A percentile compares a stretch with the other conserved stretches of the same genome.
These are phyloP conservation scores for Wickerhamomyces strasburgensis DNA, from an alignment of 805 yeast species.

Conservation along the genomic window DNA sequence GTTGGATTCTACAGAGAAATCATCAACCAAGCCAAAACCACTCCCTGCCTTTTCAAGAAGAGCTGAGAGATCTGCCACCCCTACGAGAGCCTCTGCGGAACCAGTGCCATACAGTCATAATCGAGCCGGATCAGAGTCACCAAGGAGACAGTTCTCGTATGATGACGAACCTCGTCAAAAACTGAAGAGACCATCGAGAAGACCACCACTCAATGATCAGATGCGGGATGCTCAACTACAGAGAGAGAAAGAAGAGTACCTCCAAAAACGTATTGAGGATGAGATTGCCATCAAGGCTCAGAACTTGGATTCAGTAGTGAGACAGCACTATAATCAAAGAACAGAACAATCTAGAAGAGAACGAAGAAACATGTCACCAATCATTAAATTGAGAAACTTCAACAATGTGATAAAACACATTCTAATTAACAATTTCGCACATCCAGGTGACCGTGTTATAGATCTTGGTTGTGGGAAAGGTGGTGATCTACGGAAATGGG, in stretches of 20 bases:
- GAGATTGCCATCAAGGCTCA: conserved; percentile 30
- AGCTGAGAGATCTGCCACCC: conserved; percentile 1
- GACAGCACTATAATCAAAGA: conserved; percentile 81
- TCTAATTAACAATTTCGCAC: conserved; percentile 65
- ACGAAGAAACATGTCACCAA: conserved; percentile 71
- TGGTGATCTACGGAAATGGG: conserved; percentile 92
- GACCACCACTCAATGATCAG: conserved; percentile 9
- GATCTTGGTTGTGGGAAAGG: conserved; percentile 98
- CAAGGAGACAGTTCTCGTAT: neutral
- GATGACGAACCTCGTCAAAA: conserved; percentile 9
- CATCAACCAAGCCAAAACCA: conserved; percentile 1
- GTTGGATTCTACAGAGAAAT: conserved; percentile 1
- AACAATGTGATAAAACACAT: conserved; percentile 90
- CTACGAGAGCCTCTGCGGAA: too few species aligned
- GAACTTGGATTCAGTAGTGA: conserved; percentile 56
- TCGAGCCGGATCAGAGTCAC: too few species aligned
- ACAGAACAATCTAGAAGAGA: conserved; percentile 61
- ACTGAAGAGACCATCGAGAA: conserved; percentile 16
- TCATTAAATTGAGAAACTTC: conserved; percentile 80
- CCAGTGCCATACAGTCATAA: too few species aligned
- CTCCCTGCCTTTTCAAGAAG: conserved; percentile 11
- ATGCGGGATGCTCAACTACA: neutral
- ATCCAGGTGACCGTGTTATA: conserved; percentile 51
- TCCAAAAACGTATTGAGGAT: conserved; percentile 1
- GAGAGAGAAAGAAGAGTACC: conserved; percentile 3